A percentile compares a stretch with the other conserved stretches of the same genome.
Evolutionary conservation across 2,329 filamentous ascomycete genomes (phyloP).

Genomic region (Paecilomyces niveus): DNA sequence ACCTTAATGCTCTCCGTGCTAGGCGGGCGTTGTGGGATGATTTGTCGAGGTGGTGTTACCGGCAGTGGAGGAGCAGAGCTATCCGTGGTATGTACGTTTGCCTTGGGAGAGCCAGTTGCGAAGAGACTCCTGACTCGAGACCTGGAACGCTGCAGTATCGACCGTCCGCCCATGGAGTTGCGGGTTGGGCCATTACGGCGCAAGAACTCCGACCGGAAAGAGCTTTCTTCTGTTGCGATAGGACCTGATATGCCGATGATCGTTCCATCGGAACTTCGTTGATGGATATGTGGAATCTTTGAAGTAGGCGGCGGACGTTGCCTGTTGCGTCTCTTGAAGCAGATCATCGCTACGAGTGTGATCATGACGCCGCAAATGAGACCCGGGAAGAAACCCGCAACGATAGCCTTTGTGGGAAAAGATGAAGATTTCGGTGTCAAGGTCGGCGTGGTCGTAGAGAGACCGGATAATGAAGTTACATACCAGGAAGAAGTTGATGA

Average conservation of each 20-base stretch:
- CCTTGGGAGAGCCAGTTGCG: conserved; percentile 12
- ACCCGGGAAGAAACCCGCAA: conserved; percentile 42
- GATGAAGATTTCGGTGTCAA: conserved; percentile 22
- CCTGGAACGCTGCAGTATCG: conserved; percentile 27
- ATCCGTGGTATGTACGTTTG: conserved; percentile 14
- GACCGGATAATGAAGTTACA: conserved; percentile 10
- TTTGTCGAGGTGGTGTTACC: conserved; percentile 20
- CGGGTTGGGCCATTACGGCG: conserved; percentile 18
- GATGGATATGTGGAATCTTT: conserved; percentile 20
- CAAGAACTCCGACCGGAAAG: conserved; percentile 39
- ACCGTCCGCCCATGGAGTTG: conserved; percentile 18
- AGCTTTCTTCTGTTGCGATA: conserved; percentile 35
- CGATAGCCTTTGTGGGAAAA: conserved; percentile 35
- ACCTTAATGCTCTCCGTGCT: conserved; percentile 42
- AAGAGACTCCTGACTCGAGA: conserved; percentile 33
- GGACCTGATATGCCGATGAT: conserved; percentile 35
- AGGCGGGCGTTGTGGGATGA: conserved; percentile 16
- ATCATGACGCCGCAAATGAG: conserved; percentile 41
- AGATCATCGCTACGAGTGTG: conserved; percentile 45
- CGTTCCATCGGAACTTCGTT: conserved; percentile 24
- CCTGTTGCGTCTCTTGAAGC: conserved; percentile 23
- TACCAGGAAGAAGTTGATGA: conserved; percentile 14
- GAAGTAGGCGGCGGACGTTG: conserved; percentile 10
- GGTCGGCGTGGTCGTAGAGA: conserved; percentile 13
- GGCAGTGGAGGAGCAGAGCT: conserved; percentile 18